These are phyloP conservation scores for Gyromitra esculenta DNA, from an alignment of 2,329 filamentous ascomycete genomes.

Conservation along the genomic window DNA sequence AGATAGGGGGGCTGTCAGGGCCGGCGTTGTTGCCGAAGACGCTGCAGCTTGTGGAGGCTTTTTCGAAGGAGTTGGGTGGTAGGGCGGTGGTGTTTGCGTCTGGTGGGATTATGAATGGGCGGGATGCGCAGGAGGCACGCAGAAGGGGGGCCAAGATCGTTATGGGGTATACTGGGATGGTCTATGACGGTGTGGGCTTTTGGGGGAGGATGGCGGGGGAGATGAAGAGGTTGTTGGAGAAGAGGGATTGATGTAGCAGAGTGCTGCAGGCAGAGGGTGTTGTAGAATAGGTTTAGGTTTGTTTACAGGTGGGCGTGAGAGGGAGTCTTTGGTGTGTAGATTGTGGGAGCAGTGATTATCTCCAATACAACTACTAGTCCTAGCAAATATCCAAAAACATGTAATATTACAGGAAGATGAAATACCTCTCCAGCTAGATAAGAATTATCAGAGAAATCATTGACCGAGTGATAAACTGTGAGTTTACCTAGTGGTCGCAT, in stretches of 20 bases:
- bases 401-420: neutral
- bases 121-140: slow-evolving; percentile 81
- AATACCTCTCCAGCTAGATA: neutral
- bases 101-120: slow-evolving; percentile 88
- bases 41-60: slow-evolving; percentile 78
- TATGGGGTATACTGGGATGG: slow-evolving; percentile 85
- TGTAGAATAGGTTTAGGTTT: neutral
- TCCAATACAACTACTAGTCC: no score
- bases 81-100: slow-evolving; percentile 82
- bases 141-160: slow-evolving; percentile 90
- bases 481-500: neutral
- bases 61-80: slow-evolving; percentile 74
- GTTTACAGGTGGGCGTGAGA: no score
- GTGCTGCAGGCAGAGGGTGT: neutral
- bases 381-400: no score
- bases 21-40: slow-evolving; percentile 88
- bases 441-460: neutral
- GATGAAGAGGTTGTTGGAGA: slow-evolving; percentile 62
- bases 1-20: slow-evolving; percentile 83
- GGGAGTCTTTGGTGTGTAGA: no score
- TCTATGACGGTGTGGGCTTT: slow-evolving; percentile 72
- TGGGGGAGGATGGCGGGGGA: slow-evolving; percentile 73
- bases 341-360: no score
- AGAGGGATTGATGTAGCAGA: neutral
- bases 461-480: no score